Conservation (phyloP, 768 basidiomycete genomes). For the Tylopilus subfusipes region DNA sequence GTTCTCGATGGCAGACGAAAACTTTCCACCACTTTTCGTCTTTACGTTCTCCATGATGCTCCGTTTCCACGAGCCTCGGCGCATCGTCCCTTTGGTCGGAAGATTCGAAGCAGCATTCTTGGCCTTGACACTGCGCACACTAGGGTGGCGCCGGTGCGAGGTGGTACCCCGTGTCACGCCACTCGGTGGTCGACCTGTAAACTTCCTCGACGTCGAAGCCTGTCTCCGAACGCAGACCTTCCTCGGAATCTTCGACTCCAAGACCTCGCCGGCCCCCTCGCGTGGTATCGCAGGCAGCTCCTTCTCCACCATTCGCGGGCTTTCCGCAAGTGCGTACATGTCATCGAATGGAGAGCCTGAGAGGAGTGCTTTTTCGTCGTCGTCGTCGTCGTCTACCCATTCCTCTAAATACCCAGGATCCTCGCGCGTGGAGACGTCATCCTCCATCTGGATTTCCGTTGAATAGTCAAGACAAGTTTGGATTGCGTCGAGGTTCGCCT, state of each 20-base stretch:
- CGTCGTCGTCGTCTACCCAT: conserved; percentile 30
- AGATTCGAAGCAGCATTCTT: neutral
- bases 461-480: conserved; percentile 29
- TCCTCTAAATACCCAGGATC: conserved; percentile 10
- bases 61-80: conserved; percentile 28
- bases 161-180: conserved; percentile 2
- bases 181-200: neutral
- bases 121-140: conserved; percentile 15
- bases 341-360: conserved; percentile 23
- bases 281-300: conserved; percentile 11
- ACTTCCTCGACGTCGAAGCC: conserved; percentile 12
- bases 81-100: conserved; percentile 20
- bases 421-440: neutral
- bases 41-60: conserved; percentile 17
- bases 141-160: conserved; percentile 16
- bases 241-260: conserved; percentile 21
- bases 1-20: conserved; percentile 15
- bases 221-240: conserved; percentile 17
- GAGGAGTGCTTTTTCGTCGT: conserved; percentile 22
- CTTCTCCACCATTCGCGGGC: conserved; percentile 12
- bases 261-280: neutral
- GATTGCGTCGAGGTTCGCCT: conserved; percentile 17
- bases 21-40: conserved; percentile 9
- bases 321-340: conserved; percentile 13
- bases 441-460: conserved; percentile 1